Percentiles rank a stretch among this genome's conserved stretches.
phyloP scores from a whole-genome alignment of 2,329 filamentous ascomycete genomes.

The Lachnellula subtilissima region DNA sequence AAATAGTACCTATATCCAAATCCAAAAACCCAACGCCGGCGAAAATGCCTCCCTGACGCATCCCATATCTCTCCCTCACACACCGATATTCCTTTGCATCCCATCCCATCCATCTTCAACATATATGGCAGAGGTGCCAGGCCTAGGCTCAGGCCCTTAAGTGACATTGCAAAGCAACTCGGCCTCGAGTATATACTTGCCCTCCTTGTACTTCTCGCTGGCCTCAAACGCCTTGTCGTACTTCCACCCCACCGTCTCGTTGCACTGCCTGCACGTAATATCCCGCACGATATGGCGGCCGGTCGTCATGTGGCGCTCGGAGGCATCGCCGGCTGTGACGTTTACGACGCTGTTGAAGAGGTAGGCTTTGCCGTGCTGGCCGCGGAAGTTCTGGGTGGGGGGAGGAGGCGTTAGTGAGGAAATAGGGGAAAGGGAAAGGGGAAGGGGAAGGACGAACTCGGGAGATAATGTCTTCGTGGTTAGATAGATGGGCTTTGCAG shows the following conservation, averaged over 20 bases:
- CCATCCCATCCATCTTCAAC: background rate
- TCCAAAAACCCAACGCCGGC: background rate
- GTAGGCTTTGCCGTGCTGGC: slow-evolving; percentile 96
- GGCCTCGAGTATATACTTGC: slow-evolving; percentile 93
- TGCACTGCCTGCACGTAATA: slow-evolving; percentile 86
- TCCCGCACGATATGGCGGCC: slow-evolving; percentile 91
- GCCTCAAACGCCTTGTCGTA: slow-evolving; percentile 95
- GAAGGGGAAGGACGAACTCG: slow-evolving; percentile 53
- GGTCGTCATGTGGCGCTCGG: slow-evolving; percentile 96
- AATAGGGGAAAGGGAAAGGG: slow-evolving; percentile 4
- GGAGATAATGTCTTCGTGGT: slow-evolving; percentile 94
- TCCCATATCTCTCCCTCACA: too few species aligned
- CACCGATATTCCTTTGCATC: background rate
- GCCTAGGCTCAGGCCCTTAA: slow-evolving; percentile 28
- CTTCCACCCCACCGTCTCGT: slow-evolving; percentile 93
- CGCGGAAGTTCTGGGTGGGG: slow-evolving; percentile 80
- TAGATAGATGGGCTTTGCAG: slow-evolving; percentile 93
- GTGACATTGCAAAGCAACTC: slow-evolving; percentile 78
- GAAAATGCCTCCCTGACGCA: background rate
- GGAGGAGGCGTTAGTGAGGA: background rate
- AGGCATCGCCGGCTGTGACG: slow-evolving; percentile 74
- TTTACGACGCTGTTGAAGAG: slow-evolving; percentile 96
- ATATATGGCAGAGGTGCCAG: background rate
- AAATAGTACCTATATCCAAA: background rate
- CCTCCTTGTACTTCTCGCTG: slow-evolving; percentile 97